Base-by-base conservation (phyloP, 1,139 yeast genomes). In the Magnusiomyces ingens region DNA sequence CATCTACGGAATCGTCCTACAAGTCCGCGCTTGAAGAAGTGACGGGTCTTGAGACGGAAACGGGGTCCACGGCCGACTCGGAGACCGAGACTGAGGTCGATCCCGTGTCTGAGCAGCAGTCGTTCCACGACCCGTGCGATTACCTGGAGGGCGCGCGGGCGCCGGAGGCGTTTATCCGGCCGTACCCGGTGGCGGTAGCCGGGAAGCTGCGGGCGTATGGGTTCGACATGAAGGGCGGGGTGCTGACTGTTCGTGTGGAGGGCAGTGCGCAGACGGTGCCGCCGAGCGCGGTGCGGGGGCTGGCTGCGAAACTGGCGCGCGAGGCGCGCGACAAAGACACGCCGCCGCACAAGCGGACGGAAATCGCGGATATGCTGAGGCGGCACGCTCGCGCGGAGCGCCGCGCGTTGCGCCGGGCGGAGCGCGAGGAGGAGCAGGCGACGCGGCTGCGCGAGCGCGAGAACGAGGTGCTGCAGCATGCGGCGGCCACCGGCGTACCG, bases 121-220 rank as follows among this genome's bases (percentile, higher is more conserved):
- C 32, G 32, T 54, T 57, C 38, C 52, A 52, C 40, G 50, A 52
- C 55, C 44, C 52, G 2, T 26, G 52, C 49, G 22, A 41, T 37
- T 49, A 22, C 35, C 48, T 54, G 35, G 52, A 47, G 11, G 71
- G 72, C 11, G 54, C 65, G n/a, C 61, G 75, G 3, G 74, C 73
- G 1, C 62, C 65, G 2, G 65, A 63, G 35, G 71, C 74, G 0
- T 67, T 71, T 15, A 59, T 69, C 11, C 63, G 75, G 11, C 72
- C 75, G n/a, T 58, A 59, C 21, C 74, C 74, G 1, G 50, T 65
- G 2, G 59, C 62, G 8, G 64, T 67, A 1, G 57, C 64, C 1
- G 75, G 75, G 8, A 48, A 51, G 13, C 58, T 68, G 15, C 49
- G 55, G 12, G 50, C 58, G 2, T 66, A 60, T 51, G 55, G 57